These are phyloP conservation scores for Agapanthus africanus DNA, from an alignment of 106 monocot species.

Conservation along the genomic window DNA sequence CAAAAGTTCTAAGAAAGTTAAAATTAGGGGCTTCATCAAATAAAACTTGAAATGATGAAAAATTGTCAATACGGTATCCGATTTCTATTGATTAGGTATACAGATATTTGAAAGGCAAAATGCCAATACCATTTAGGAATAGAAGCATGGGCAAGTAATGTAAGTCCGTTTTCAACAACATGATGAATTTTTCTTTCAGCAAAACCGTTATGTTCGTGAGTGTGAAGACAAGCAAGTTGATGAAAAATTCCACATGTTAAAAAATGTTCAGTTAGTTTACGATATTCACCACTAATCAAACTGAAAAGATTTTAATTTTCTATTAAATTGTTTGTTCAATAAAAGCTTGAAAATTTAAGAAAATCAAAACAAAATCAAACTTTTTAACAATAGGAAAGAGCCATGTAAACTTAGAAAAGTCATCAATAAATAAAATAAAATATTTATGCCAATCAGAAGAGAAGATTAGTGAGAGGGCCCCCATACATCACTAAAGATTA, in stretches of 20 bases:
- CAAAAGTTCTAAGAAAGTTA: not conserved
- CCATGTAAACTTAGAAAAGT: constrained; percentile 2
- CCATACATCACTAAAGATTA: too few relatives aligned
- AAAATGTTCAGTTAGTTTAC: not conserved
- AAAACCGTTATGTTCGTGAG: not conserved
- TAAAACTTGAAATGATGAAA: not conserved
- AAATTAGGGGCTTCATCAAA: not conserved
- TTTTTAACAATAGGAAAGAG: not conserved
- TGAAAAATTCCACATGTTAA: not conserved
- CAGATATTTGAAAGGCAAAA: not conserved
- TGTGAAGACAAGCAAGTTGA: not conserved
- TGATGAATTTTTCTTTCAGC: not conserved
- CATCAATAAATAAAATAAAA: constrained; percentile 3
- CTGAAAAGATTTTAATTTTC: not conserved
- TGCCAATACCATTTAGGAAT: too few relatives aligned
- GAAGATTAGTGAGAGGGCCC: not conserved
- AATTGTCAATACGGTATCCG: not conserved
- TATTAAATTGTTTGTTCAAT: too few relatives aligned
- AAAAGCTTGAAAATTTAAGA: not conserved
- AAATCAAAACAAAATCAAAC: not conserved
- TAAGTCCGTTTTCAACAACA: not conserved
- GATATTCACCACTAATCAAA: not conserved
- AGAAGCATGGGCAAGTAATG: not conserved
- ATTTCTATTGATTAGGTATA: not conserved
- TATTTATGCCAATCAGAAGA: constrained; percentile 1